These are phyloP conservation scores for Chytriomyces hyalinus DNA, from an alignment of 192 early-diverging fungal genomes.

Conservation along the genomic window DNA sequence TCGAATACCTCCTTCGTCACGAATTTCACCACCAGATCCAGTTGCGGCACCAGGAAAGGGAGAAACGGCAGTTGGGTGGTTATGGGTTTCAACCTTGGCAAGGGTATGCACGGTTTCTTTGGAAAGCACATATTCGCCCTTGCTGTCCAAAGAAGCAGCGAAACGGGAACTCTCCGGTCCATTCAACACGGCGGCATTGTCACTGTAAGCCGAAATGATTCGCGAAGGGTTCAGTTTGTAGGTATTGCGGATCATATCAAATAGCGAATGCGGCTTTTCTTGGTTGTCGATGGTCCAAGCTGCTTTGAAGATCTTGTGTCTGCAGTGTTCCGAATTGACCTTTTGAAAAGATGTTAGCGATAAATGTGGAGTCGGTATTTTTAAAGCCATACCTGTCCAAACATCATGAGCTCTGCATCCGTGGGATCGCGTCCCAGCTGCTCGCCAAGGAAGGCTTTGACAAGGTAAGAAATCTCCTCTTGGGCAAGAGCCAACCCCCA, in stretches of 20 bases:
- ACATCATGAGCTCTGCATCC: constrained; percentile 99
- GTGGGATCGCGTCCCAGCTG: constrained; percentile 82
- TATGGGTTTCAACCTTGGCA: constrained; percentile 99
- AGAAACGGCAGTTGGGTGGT: constrained; percentile 98
- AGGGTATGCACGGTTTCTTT: constrained; percentile 86
- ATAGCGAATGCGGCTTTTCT: constrained; percentile 80
- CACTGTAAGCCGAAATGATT: constrained; percentile 95
- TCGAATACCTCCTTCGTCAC: constrained; percentile 84
- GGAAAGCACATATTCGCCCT: constrained; percentile 63
- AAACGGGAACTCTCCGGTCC: constrained; percentile 70
- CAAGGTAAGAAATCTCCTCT: constrained; percentile 97
- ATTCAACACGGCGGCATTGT: constrained; percentile 96
- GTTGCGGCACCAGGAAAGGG: constrained; percentile 98
- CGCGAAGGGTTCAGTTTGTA: constrained; percentile 79
- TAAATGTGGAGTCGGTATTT: not conserved
- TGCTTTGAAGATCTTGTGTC: constrained; percentile 99
- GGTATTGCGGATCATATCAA: constrained; percentile 96
- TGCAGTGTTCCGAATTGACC: constrained; percentile 99
- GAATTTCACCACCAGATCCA: constrained; percentile 98
- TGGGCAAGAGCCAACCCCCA: constrained; percentile 93
- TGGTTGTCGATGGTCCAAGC: constrained; percentile 95
- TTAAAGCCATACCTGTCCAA: constrained; percentile 75
- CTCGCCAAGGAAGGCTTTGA: constrained; percentile 74
- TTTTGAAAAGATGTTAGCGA: not conserved
- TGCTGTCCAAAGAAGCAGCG: constrained; percentile 40